These are phyloP conservation scores for Hydnomerulius pinastri DNA, from an alignment of 768 basidiomycete genomes.

Conservation along the genomic window DNA sequence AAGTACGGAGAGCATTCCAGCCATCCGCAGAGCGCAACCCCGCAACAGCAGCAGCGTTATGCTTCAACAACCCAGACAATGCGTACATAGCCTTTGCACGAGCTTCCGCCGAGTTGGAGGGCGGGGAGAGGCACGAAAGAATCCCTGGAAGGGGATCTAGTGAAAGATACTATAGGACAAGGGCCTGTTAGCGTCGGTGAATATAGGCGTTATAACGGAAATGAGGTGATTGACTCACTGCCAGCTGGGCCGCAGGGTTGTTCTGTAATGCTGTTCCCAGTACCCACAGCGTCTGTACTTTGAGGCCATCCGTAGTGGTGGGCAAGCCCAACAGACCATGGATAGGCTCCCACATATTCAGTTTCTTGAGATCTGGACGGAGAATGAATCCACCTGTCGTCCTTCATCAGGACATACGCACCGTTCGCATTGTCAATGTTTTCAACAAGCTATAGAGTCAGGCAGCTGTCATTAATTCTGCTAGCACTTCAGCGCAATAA, in stretches of 20 bases:
- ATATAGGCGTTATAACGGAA: neutral
- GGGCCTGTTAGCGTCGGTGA: conserved; percentile 3
- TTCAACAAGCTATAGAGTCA: conserved; percentile 65
- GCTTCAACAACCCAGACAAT: conserved; percentile 77
- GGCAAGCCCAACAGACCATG: conserved; percentile 61
- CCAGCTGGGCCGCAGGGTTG: conserved; percentile 80
- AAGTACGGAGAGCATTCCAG: conserved; percentile 61
- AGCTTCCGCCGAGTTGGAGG: conserved; percentile 50
- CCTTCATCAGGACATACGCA: conserved; percentile 1
- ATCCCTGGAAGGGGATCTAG: conserved; percentile 68
- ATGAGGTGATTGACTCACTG: conserved; percentile 46
- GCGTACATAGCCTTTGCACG: conserved; percentile 84
- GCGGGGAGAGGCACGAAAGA: conserved; percentile 59
- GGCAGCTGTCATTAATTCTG: neutral
- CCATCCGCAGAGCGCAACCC: conserved; percentile 54
- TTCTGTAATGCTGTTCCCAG: conserved; percentile 90
- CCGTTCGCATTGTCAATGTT: conserved; percentile 91
- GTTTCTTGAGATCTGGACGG: conserved; percentile 64
- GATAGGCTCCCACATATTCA: conserved; percentile 80
- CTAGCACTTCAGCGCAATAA: neutral
- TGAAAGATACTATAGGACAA: conserved; percentile 53
- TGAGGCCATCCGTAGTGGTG: conserved; percentile 58
- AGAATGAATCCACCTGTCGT: neutral
- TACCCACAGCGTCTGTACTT: conserved; percentile 77
- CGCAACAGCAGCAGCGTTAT: conserved; percentile 67